Evolutionary conservation across 257 asterid genomes (phyloP).

Genomic region (Nicotiana benthamiana): DNA sequence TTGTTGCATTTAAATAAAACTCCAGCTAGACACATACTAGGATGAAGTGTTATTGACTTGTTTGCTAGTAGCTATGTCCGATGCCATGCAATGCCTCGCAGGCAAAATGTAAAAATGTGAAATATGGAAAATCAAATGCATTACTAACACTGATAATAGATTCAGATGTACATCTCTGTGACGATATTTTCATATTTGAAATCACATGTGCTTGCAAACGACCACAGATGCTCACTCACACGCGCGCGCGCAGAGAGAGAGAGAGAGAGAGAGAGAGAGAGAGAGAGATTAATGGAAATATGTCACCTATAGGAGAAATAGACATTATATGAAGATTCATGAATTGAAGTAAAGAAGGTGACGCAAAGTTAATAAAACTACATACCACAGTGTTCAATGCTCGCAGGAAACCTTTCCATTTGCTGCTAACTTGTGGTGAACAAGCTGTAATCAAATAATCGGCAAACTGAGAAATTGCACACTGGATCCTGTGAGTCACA

Average conservation of each 20-base stretch:
- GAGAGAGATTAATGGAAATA: not conserved
- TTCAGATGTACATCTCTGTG: not conserved
- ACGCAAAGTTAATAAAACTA: not conserved
- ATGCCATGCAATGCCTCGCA: conserved; percentile 1
- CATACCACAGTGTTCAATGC: conserved; percentile 71
- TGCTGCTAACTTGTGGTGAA: conserved; percentile 32
- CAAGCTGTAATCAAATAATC: conserved; percentile 40
- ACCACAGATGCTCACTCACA: too few species aligned
- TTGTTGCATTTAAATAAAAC: not conserved
- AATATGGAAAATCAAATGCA: not conserved
- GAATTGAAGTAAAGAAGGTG: not conserved
- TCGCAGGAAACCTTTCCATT: conserved; percentile 43
- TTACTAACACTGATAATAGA: not conserved
- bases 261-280: not conserved
- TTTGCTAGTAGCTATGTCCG: not conserved
- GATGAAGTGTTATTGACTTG: not conserved
- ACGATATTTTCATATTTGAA: not conserved
- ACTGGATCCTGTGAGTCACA: conserved; percentile 72
- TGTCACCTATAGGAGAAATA: not conserved
- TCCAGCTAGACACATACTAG: not conserved
- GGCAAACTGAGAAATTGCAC: conserved; percentile 48
- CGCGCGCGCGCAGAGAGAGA: too few species aligned
- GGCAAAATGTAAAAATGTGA: not conserved
- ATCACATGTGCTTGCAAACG: not conserved
- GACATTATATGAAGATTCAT: not conserved